Evolutionary conservation across 208 protist species (phyloP).

Genomic region (Trypanosoma cruzi): DNA sequence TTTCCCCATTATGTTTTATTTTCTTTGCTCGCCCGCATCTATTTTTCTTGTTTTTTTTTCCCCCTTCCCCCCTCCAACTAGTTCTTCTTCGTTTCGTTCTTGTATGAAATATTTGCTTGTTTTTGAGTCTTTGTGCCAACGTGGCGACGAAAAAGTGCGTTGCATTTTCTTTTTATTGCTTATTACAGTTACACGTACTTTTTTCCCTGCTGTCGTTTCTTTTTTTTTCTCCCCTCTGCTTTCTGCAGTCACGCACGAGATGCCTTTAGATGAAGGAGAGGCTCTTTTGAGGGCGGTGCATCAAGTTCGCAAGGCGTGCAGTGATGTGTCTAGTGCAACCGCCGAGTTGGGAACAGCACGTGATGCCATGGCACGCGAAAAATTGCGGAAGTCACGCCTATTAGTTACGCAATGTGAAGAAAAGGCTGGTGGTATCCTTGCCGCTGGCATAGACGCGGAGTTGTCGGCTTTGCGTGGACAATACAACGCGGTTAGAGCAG

Average conservation of each 20-base stretch:
- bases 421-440: slow-evolving; percentile 31
- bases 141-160: too few species aligned
- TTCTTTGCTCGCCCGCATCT: not conserved
- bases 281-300: slow-evolving; percentile 50
- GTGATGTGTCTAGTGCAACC: slow-evolving; percentile 50
- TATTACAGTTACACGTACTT: not conserved
- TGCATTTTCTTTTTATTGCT: too few species aligned
- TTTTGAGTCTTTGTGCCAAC: too few species aligned
- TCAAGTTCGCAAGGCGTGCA: slow-evolving; percentile 49
- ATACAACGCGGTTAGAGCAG: slow-evolving; percentile 37
- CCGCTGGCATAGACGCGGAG: slow-evolving; percentile 8
- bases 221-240: not conserved
- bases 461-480: slow-evolving; percentile 38
- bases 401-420: slow-evolving; percentile 51
- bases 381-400: slow-evolving; percentile 46
- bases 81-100: too few species aligned
- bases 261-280: slow-evolving; percentile 68
- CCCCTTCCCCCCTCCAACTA: not conserved
- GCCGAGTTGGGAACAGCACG: slow-evolving; percentile 56
- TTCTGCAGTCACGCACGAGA: slow-evolving; percentile 10
- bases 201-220: too few species aligned
- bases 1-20: not conserved
- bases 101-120: too few species aligned
- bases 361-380: slow-evolving; percentile 60
- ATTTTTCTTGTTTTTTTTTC: not conserved